Conservation (phyloP, 331 rosid species). For the Acacia pycnantha region DNA sequence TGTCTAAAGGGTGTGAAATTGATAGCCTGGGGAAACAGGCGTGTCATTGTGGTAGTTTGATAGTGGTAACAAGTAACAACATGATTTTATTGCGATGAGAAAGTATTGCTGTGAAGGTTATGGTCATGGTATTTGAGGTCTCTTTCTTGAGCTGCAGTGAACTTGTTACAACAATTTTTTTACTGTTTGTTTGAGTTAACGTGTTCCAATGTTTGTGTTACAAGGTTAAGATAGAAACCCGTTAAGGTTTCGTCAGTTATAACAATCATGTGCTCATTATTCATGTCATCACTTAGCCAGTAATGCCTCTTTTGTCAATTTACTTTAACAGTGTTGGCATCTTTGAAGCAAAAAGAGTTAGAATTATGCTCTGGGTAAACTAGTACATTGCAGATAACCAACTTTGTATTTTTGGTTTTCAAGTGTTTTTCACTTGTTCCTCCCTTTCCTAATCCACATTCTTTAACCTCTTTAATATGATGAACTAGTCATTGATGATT, state of each 20-base stretch:
- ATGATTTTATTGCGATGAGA: not conserved
- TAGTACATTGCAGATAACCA: not conserved
- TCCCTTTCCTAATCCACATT: not conserved
- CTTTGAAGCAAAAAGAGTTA: not conserved
- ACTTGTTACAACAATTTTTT: not conserved
- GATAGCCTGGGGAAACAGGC: not conserved
- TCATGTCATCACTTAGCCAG: not conserved
- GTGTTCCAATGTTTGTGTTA: not conserved
- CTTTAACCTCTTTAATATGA: not conserved
- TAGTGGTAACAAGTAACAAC: not conserved
- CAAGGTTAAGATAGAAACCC: not conserved
- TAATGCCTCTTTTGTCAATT: not conserved
- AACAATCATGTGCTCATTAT: not conserved
- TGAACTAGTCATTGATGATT: not conserved
- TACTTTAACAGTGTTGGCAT: not conserved
- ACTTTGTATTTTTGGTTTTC: not conserved
- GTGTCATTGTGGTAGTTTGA: not conserved
- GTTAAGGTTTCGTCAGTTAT: not conserved
- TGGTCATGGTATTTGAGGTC: not conserved
- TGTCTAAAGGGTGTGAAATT: constrained; percentile 1
- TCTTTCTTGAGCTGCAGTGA: not conserved
- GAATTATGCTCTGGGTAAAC: not conserved
- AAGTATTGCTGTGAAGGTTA: not conserved
- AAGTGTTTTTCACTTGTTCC: not conserved
- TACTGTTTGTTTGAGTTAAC: not conserved